These are phyloP conservation scores for Fusarium sambucinum DNA, from an alignment of 2,329 filamentous ascomycete species.

Conservation along the genomic window DNA sequence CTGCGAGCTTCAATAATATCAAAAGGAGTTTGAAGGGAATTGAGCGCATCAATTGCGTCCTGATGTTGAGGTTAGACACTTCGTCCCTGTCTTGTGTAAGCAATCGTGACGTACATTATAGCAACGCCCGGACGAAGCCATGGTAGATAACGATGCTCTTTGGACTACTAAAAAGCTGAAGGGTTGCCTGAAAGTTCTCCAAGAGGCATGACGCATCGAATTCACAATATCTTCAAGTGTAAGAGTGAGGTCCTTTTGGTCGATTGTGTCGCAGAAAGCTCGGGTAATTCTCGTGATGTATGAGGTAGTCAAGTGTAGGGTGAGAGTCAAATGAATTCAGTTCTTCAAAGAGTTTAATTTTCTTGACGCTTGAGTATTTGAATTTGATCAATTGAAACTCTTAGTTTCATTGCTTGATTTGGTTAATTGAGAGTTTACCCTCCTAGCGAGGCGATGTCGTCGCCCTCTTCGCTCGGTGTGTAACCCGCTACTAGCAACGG, in stretches of 20 bases:
- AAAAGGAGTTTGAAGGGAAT: constrained; percentile 91
- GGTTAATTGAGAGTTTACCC: constrained; percentile 1
- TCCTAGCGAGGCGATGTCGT: constrained; percentile 15
- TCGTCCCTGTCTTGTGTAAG: background rate
- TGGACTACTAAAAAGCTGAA: constrained; percentile 36
- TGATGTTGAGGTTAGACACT: constrained; percentile 53
- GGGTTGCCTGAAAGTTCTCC: constrained; percentile 44
- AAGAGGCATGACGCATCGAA: constrained; percentile 53
- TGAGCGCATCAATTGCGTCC: constrained; percentile 88
- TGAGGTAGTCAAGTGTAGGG: background rate
- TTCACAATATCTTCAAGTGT: constrained; percentile 6
- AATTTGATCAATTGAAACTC: background rate
- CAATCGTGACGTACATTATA: constrained; percentile 50
- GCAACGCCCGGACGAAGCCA: constrained; percentile 49
- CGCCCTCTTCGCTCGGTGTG: constrained; percentile 23
- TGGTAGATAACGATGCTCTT: constrained; percentile 40
- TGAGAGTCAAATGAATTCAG: background rate
- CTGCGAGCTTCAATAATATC: constrained; percentile 81
- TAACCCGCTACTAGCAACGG: constrained; percentile 28
- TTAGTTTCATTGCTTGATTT: background rate
- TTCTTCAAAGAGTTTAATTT: background rate
- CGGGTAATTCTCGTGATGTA: constrained; percentile 43
- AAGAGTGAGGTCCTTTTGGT: constrained; percentile 13
- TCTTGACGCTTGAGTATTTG: background rate
- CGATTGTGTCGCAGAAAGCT: constrained; percentile 43